These are phyloP conservation scores for Ramularia collo-cygni DNA, from an alignment of 2,329 filamentous ascomycete genomes.

Conservation along the genomic window DNA sequence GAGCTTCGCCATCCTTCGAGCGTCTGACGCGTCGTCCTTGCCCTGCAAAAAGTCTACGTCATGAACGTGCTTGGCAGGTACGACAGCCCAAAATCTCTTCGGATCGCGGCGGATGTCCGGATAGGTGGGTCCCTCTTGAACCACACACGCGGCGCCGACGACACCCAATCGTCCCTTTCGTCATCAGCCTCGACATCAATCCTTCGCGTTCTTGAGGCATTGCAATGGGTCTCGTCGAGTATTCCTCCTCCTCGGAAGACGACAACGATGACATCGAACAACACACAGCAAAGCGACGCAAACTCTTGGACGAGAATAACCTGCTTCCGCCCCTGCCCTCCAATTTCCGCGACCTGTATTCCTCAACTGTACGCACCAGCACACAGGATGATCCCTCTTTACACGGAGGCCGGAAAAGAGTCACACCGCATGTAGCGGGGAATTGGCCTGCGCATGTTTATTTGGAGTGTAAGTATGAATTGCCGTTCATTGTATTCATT, in stretches of 20 bases:
- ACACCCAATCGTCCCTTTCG: neutral
- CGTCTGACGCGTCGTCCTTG: neutral
- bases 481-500: too few species aligned
- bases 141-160: neutral
- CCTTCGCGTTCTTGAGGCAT: constrained; percentile 2
- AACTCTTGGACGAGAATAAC: neutral
- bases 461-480: constrained; percentile 67
- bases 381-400: constrained; percentile 74
- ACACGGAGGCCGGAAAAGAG: constrained; percentile 76
- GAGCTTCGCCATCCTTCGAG: neutral
- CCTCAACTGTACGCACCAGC: constrained; percentile 69
- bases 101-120: neutral
- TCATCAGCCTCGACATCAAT: too few species aligned
- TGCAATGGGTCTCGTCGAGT: constrained; percentile 58
- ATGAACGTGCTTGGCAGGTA: too few species aligned
- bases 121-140: too few species aligned
- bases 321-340: constrained; percentile 57
- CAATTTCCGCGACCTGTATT: constrained; percentile 83
- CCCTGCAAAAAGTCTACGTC: too few species aligned
- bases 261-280: constrained; percentile 14
- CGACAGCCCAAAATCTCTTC: too few species aligned
- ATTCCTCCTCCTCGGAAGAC: constrained; percentile 50
- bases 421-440: constrained; percentile 75
- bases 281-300: neutral
- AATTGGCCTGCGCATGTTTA: constrained; percentile 94